Percentiles rank a stretch among this genome's conserved stretches.
Evolutionary conservation across 2,329 filamentous ascomycete species (phyloP).

Genomic region (Talaromyces sp.): DNA sequence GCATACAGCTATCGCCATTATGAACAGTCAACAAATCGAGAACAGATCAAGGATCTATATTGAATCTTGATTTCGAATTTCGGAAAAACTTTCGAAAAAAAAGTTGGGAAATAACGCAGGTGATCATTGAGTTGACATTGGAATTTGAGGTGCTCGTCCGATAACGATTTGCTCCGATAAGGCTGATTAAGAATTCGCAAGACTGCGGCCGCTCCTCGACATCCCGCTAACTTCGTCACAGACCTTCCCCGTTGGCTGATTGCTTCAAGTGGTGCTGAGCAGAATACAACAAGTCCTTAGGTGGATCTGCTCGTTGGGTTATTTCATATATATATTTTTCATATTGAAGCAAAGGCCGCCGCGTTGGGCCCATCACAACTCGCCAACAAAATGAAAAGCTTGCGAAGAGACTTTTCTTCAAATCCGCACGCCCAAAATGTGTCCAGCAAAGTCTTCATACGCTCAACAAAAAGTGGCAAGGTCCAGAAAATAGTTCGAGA

Average conservation of each 20-base stretch:
- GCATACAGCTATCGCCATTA: slow-evolving; percentile 10
- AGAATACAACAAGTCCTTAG: background rate
- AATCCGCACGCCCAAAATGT: slow-evolving; percentile 65
- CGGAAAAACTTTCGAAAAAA: background rate
- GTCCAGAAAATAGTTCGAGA: slow-evolving; percentile 98
- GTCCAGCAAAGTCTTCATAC: slow-evolving; percentile 91
- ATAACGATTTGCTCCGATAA: background rate
- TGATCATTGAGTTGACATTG: background rate
- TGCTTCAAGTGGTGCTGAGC: background rate
- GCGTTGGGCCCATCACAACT: background rate
- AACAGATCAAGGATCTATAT: background rate
- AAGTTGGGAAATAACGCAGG: background rate
- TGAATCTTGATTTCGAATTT: background rate
- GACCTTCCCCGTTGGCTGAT: background rate
- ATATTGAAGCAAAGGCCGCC: background rate
- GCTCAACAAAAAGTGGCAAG: slow-evolving; percentile 91
- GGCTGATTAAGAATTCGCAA: background rate
- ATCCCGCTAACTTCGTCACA: background rate
- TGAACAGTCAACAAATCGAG: background rate
- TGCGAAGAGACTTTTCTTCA: slow-evolving; percentile 53
- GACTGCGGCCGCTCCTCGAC: background rate
- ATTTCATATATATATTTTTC: background rate
- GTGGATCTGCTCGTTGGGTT: background rate
- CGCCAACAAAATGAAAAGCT: slow-evolving; percentile 52
- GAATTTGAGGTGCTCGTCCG: background rate